phyloP scores from a whole-genome alignment of 139 green algal species.

The Chlorella vulgaris region DNA sequence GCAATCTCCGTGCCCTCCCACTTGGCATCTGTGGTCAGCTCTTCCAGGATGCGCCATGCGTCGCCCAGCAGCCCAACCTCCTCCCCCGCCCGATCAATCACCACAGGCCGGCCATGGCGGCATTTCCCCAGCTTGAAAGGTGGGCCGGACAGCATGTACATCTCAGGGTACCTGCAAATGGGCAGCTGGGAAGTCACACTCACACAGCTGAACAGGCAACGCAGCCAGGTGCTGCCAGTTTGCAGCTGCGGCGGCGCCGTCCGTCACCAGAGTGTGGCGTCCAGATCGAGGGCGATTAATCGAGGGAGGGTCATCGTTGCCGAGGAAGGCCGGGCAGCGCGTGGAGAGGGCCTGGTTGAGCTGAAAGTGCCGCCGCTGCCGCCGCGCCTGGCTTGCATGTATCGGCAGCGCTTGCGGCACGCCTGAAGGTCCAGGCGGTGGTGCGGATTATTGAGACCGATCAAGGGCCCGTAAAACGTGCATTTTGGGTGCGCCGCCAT shows the following conservation, averaged over 20 bases:
- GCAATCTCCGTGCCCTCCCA: constrained; percentile 49
- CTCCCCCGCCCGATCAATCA: constrained; percentile 44
- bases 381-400: no score
- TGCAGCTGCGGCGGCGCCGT: no score
- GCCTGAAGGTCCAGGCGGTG: no score
- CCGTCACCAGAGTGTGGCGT: constrained; percentile 44
- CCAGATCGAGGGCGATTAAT: constrained; percentile 34
- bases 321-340: neutral
- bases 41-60: constrained; percentile 45
- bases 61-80: constrained; percentile 58
- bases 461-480: no score
- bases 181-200: no score
- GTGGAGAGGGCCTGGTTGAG: no score
- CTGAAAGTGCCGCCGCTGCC: neutral
- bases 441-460: no score
- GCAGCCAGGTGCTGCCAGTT: no score
- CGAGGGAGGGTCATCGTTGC: neutral
- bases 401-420: no score
- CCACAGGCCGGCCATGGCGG: constrained; percentile 20
- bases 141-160: constrained; percentile 61
- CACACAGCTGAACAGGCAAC: neutral
- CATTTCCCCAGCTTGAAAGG: constrained; percentile 46
- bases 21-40: constrained; percentile 49
- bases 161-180: constrained; percentile 47
- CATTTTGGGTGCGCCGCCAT: no score